Conservation (phyloP, 1,284 basidiomycete species). For the Moesziomyces sp. region DNA sequence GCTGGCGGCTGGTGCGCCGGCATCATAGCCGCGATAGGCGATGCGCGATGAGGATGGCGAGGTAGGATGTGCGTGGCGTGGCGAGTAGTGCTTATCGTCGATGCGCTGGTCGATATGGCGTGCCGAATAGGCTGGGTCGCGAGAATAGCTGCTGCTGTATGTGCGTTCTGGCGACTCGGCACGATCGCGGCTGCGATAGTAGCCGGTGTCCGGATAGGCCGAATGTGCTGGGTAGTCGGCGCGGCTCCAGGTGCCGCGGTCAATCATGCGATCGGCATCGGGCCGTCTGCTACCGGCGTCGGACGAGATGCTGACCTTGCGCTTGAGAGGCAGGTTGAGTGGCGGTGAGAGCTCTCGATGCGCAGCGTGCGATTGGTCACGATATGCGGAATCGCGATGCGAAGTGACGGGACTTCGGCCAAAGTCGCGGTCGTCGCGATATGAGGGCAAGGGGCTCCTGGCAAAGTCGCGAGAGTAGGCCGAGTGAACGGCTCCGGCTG, state of each 20-base stretch:
- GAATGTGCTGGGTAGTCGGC: slow-evolving; percentile 25
- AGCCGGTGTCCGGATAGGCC: slow-evolving; percentile 20
- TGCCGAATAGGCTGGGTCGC: slow-evolving; percentile 28
- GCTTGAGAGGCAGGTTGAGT: slow-evolving; percentile 16
- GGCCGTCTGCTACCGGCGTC: slow-evolving; percentile 19
- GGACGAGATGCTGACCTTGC: slow-evolving; percentile 39
- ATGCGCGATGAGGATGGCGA: slow-evolving; percentile 33
- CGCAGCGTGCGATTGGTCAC: slow-evolving; percentile 8
- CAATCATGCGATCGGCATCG: slow-evolving; percentile 18
- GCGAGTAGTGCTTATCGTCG: slow-evolving; percentile 43
- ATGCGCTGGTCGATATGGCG: slow-evolving; percentile 27
- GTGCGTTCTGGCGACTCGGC: slow-evolving; percentile 35
- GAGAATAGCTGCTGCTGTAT: slow-evolving; percentile 27
- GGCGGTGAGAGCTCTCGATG: slow-evolving; percentile 36
- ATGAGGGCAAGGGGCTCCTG: slow-evolving; percentile 5
- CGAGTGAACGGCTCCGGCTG: neutral
- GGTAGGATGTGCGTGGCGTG: slow-evolving; percentile 26
- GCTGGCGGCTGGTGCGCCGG: slow-evolving; percentile 13
- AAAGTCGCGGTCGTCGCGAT: slow-evolving; percentile 23
- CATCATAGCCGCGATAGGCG: slow-evolving; percentile 26
- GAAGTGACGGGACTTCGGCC: slow-evolving; percentile 24
- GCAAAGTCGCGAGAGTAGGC: slow-evolving; percentile 3
- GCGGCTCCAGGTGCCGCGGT: slow-evolving; percentile 18
- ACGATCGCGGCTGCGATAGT: slow-evolving; percentile 29
- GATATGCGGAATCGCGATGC: slow-evolving; percentile 33